Percentiles rank a stretch among this genome's conserved stretches.
Conservation (phyloP, 805 yeast species). For the Zygosaccharomyces gambellarensis region DNA sequence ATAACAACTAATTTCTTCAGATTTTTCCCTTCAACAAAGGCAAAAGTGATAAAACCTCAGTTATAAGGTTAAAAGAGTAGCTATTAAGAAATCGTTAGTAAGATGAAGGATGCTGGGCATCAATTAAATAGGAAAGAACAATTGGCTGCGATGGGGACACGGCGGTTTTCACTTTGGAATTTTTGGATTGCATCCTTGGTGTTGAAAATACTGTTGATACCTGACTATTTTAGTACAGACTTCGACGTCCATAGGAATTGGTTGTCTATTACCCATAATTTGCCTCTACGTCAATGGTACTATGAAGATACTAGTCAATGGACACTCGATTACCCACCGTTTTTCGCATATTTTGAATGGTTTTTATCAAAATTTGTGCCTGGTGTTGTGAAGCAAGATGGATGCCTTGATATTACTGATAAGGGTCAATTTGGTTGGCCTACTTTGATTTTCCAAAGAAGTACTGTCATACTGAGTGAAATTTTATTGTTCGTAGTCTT, state of each 20-base stretch:
- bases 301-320: constrained; percentile 72
- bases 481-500: constrained; percentile 61
- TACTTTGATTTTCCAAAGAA: constrained; percentile 78
- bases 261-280: constrained; percentile 79
- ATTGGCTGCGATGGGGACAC: constrained; percentile 10
- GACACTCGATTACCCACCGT: constrained; percentile 97
- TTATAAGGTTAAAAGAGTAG: not conserved
- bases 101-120: constrained; percentile 1
- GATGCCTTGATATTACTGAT: constrained; percentile 65
- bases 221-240: constrained; percentile 89
- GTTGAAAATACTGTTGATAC: constrained; percentile 57
- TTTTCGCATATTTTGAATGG: constrained; percentile 95
- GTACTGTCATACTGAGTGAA: constrained; percentile 77
- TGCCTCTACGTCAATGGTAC: constrained; percentile 83
- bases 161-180: constrained; percentile 52
- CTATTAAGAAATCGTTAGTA: not conserved
- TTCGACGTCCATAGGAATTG: constrained; percentile 97
- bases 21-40: not conserved
- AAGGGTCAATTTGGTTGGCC: constrained; percentile 68
- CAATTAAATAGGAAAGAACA: not conserved
- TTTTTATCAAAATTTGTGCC: constrained; percentile 69
- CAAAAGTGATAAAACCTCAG: not conserved
- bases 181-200: constrained; percentile 61
- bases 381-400: constrained; percentile 55
- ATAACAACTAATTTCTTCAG: not conserved